Evolutionary conservation across 805 yeast genomes (phyloP).

Genomic region (Cyberlindnera mississippiensis): DNA sequence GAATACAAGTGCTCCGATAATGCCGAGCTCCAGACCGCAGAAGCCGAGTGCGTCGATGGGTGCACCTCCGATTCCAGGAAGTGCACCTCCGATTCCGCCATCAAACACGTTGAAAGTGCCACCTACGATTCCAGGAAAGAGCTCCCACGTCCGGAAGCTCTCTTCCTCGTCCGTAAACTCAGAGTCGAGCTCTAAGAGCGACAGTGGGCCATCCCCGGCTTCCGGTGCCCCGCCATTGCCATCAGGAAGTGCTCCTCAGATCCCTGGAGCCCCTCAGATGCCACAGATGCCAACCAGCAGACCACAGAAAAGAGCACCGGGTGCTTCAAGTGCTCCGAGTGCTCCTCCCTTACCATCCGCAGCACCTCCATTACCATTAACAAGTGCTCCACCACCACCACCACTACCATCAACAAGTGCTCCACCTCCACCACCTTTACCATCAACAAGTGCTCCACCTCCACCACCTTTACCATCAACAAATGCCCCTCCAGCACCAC

Average conservation of each 20-base stretch:
- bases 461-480: constrained; percentile 17
- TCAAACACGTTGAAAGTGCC: constrained; percentile 18
- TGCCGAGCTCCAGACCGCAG: too few species aligned
- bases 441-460: constrained; percentile 15
- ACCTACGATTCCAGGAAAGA: constrained; percentile 16
- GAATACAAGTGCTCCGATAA: too few species aligned
- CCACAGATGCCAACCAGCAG: constrained; percentile 28
- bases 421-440: constrained; percentile 26
- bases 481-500: constrained; percentile 5
- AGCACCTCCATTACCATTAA: constrained; percentile 23
- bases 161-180: constrained; percentile 17
- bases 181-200: constrained; percentile 6
- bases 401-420: constrained; percentile 15
- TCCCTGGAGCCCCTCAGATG: too few species aligned
- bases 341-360: constrained; percentile 13
- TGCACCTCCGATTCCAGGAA: too few species aligned
- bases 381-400: constrained; percentile 20
- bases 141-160: constrained; percentile 17
- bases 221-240: constrained; percentile 26
- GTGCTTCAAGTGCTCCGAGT: constrained; percentile 12
- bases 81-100: neutral
- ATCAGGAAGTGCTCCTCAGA: constrained; percentile 24
- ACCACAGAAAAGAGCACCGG: constrained; percentile 17
- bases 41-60: too few species aligned
- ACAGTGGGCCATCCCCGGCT: constrained; percentile 6